phyloP scores from a whole-genome alignment of 495 filamentous ascomycete species.

The Penicillium soppii region DNA sequence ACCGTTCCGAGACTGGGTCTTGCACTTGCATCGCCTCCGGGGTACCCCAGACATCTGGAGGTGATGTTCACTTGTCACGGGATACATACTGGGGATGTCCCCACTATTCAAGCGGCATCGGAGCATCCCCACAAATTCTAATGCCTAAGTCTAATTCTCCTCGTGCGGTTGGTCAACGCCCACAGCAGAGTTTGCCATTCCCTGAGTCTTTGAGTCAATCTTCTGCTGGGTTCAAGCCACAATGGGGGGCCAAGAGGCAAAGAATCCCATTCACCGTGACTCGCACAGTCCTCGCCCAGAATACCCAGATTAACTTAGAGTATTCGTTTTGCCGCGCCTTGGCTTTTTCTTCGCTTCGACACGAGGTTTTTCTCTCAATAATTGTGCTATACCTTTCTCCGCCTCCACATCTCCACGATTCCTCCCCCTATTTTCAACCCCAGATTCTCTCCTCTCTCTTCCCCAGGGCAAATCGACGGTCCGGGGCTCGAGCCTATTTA shows the following conservation, averaged over 20 bases:
- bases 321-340: conserved; percentile 12
- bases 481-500: conserved; percentile 27
- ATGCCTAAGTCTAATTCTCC: conserved; percentile 4
- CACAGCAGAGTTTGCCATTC: conserved; percentile 5
- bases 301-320: conserved; percentile 1
- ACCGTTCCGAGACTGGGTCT: background rate
- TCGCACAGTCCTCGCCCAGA: background rate
- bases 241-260: conserved; percentile 4
- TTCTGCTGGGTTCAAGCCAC: background rate
- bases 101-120: conserved; percentile 18
- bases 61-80: background rate
- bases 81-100: conserved; percentile 1
- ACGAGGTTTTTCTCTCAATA: background rate
- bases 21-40: conserved; percentile 1
- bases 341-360: conserved; percentile 3
- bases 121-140: conserved; percentile 9
- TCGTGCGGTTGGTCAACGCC: background rate
- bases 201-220: background rate
- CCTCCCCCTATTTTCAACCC: conserved; percentile 12
- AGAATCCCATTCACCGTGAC: background rate
- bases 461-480: conserved; percentile 5
- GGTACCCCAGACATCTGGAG: conserved; percentile 13
- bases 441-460: conserved; percentile 19
- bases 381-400: conserved; percentile 29
- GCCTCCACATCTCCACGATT: conserved; percentile 23